A percentile compares a stretch with the other conserved stretches of the same genome.
Evolutionary conservation across 2,329 filamentous ascomycete species (phyloP).

Genomic region (Pseudonectria foliicola): DNA sequence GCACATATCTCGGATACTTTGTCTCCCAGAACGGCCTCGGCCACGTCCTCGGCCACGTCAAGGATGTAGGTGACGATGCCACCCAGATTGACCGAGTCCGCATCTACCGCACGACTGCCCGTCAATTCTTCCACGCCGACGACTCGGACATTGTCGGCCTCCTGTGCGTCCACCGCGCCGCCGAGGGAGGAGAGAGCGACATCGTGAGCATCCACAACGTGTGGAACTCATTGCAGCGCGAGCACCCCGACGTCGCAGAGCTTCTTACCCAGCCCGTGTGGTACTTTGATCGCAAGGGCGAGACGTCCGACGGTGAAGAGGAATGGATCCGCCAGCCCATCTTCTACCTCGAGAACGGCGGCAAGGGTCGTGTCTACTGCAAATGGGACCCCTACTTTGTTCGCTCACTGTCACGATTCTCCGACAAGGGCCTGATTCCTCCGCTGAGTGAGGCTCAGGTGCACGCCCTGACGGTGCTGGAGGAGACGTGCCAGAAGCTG

Average conservation of each 20-base stretch:
- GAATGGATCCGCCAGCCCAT: slow-evolving; percentile 66
- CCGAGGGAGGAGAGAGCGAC: slow-evolving; percentile 78
- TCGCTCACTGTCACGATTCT: slow-evolving; percentile 67
- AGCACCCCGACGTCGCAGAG: slow-evolving; percentile 72
- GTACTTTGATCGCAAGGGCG: slow-evolving; percentile 91
- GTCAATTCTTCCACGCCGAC: slow-evolving; percentile 55
- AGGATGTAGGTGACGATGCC: slow-evolving; percentile 77
- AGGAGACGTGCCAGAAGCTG: slow-evolving; percentile 65
- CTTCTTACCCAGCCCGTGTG: slow-evolving; percentile 70
- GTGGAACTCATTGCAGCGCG: slow-evolving; percentile 69
- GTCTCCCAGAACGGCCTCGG: slow-evolving; percentile 79
- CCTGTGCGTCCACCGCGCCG: slow-evolving; percentile 69
- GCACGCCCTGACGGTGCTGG: slow-evolving; percentile 53
- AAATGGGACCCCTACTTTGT: slow-evolving; percentile 93
- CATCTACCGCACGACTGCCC: slow-evolving; percentile 81
- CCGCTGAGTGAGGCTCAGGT: slow-evolving; percentile 61
- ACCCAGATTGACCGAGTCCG: slow-evolving; percentile 78
- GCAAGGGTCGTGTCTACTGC: slow-evolving; percentile 45
- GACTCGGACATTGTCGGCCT: slow-evolving; percentile 78
- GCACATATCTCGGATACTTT: slow-evolving; percentile 81
- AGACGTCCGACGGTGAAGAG: slow-evolving; percentile 66
- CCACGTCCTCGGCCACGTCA: slow-evolving; percentile 83
- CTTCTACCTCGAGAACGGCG: slow-evolving; percentile 67
- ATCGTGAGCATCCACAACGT: slow-evolving; percentile 72
- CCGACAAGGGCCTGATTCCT: slow-evolving; percentile 64